These are phyloP conservation scores for Heterobasidion irregulare DNA, from an alignment of 1,284 basidiomycete genomes.

Conservation along the genomic window DNA sequence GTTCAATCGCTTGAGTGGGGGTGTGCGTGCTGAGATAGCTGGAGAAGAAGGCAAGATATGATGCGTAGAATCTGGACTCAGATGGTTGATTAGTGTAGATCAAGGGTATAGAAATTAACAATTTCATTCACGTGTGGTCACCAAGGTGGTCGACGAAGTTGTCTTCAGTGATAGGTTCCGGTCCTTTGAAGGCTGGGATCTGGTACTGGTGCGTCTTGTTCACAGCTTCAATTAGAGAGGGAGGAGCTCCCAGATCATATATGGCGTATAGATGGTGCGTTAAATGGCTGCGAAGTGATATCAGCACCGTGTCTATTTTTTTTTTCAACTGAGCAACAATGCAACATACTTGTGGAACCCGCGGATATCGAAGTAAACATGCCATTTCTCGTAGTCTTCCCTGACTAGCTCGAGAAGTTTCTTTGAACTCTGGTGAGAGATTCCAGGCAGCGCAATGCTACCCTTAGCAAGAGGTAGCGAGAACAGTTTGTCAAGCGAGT, in stretches of 20 bases:
- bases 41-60: slow-evolving; percentile 52
- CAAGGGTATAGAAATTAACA: neutral
- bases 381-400: neutral
- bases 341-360: neutral
- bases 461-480: neutral
- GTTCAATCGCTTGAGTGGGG: slow-evolving; percentile 34
- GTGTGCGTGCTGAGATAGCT: slow-evolving; percentile 34
- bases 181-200: slow-evolving; percentile 30
- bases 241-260: slow-evolving; percentile 39
- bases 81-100: neutral
- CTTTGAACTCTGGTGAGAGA: neutral
- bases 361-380: neutral
- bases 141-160: slow-evolving; percentile 44
- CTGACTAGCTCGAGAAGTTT: neutral
- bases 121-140: slow-evolving; percentile 30
- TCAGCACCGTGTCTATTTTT: neutral
- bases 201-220: slow-evolving; percentile 36
- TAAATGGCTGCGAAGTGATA: slow-evolving; percentile 29
- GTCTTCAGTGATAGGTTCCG: slow-evolving; percentile 29
- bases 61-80: slow-evolving; percentile 41
- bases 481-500: neutral
- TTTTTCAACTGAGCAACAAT: neutral
- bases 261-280: slow-evolving; percentile 43
- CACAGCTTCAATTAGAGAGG: slow-evolving; percentile 29
- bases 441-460: neutral